Evolutionary conservation across 768 basidiomycete genomes (phyloP).

Genomic region (Boletellus emodensis): DNA sequence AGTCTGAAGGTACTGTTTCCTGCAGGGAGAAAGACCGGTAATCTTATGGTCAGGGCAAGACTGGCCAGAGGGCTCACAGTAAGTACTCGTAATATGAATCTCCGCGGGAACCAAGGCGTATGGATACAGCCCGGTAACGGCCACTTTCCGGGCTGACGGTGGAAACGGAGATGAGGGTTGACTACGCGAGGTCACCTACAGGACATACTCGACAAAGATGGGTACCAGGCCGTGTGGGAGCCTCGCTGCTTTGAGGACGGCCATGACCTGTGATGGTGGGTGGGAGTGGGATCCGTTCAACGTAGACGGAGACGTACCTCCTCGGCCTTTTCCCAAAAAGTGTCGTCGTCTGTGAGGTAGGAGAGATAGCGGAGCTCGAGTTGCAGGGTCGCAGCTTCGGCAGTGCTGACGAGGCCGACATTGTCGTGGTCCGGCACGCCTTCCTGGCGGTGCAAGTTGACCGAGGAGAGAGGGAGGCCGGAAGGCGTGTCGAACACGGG

Average conservation of each 20-base stretch:
- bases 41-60: not conserved
- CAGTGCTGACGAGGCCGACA: conserved; percentile 64
- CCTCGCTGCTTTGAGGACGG: conserved; percentile 57
- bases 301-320: conserved; percentile 38
- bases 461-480: conserved; percentile 73
- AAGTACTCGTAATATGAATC: conserved; percentile 95
- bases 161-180: conserved; percentile 10
- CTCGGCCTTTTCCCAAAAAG: conserved; percentile 81
- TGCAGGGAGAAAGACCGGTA: conserved; percentile 7
- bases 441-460: conserved; percentile 64
- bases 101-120: conserved; percentile 86
- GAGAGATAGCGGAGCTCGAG: conserved; percentile 90
- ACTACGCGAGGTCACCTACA: conserved; percentile 1
- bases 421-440: conserved; percentile 62
- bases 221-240: conserved; percentile 74
- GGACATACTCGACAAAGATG: conserved; percentile 73
- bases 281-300: not conserved
- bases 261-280: conserved; percentile 51
- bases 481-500: conserved; percentile 78
- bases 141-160: conserved; percentile 44
- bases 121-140: conserved; percentile 59
- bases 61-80: conserved; percentile 43
- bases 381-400: conserved; percentile 86
- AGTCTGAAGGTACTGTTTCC: conserved; percentile 33
- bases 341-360: conserved; percentile 66